Base-by-base conservation (phyloP, 2,329 filamentous ascomycete genomes). In the Penicillium sp. region DNA sequence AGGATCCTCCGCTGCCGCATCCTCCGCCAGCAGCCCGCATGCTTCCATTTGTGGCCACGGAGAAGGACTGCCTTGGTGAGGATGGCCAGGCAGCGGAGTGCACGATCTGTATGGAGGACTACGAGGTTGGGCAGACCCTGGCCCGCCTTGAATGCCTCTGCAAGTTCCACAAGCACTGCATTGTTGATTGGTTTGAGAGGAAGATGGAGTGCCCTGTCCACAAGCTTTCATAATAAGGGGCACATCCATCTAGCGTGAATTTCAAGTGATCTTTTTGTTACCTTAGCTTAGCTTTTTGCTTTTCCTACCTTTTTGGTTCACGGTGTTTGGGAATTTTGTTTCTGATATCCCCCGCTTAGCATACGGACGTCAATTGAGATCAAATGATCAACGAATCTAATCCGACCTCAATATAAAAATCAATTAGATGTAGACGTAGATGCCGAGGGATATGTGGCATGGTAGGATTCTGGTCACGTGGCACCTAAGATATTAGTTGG, bases 51-150 rank as follows among this genome's bases (percentile, higher is more conserved):
- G 77, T 73, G 6, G 85, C 85, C 0, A 86, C 82, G 0, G 85
- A 88, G 69, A 88, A 88, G 67, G 85, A 88, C 61, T 87, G 85
- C 63, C 68, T 82, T 1, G 80, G 81, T 6, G 73, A 77, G 23
- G 82, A 84, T 53, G 80, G 82, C 19, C 78, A 77, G 43, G 64
- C 75, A 51, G 80, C 81, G 42, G 85, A 88, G 66, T 88, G 85
- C 61, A 81, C 84, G 9, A 87, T 88, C 51, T 88, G 85, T 68
- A 83, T 87, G 67, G 84, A 86, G 61, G 85, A 88, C 55, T 87
- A 87, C 67, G 80, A 84, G 63, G 78, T 81, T 12, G 85, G 85
- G 0, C 82, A 84, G 65, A 76, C 80, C 63, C 77, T 88, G 75
- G 83, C 82, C 10, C 76, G 85, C 59, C 72, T 88, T 66, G 83